Conservation (phyloP, 1,284 basidiomycete species). For the Cryptococcus neoformans region DNA sequence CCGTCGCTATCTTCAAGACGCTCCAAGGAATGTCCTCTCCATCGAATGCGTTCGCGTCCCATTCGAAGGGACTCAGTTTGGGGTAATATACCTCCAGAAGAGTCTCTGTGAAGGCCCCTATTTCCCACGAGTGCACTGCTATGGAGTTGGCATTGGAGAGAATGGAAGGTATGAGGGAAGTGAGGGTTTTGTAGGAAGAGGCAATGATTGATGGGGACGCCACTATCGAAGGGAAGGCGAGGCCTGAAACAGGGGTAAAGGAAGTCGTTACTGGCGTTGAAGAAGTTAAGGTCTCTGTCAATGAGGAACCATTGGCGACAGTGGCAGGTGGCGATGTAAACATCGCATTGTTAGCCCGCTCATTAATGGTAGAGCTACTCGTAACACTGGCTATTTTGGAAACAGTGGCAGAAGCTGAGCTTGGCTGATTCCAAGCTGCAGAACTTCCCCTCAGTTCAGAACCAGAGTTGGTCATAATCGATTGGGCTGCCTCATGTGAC, state of each 20-base stretch:
- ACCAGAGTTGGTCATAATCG: no score
- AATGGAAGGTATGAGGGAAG: slow-evolving; percentile 13
- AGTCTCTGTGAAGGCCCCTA: slow-evolving; percentile 25
- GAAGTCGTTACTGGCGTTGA: not conserved
- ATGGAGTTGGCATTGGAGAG: slow-evolving; percentile 21
- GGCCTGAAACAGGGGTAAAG: not conserved
- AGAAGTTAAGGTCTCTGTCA: not conserved
- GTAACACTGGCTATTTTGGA: no score
- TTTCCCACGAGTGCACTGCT: slow-evolving; percentile 31
- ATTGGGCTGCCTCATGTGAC: no score
- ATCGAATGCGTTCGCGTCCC: slow-evolving; percentile 5
- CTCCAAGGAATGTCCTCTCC: slow-evolving; percentile 14
- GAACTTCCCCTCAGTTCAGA: no score
- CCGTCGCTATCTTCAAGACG: slow-evolving; percentile 10
- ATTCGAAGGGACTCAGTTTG: slow-evolving; percentile 23
- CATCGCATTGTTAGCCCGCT: not conserved
- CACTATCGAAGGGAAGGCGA: slow-evolving; percentile 9
- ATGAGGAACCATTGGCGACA: not conserved
- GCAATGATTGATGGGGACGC: slow-evolving; percentile 10
- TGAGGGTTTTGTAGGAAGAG: slow-evolving; percentile 12
- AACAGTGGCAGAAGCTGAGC: no score
- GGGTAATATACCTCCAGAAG: slow-evolving; percentile 32
- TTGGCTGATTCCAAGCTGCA: no score
- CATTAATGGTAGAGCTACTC: no score
- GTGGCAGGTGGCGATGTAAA: not conserved